These are phyloP conservation scores for Strobilomyces confusus DNA, from an alignment of 768 basidiomycete genomes.

Conservation along the genomic window DNA sequence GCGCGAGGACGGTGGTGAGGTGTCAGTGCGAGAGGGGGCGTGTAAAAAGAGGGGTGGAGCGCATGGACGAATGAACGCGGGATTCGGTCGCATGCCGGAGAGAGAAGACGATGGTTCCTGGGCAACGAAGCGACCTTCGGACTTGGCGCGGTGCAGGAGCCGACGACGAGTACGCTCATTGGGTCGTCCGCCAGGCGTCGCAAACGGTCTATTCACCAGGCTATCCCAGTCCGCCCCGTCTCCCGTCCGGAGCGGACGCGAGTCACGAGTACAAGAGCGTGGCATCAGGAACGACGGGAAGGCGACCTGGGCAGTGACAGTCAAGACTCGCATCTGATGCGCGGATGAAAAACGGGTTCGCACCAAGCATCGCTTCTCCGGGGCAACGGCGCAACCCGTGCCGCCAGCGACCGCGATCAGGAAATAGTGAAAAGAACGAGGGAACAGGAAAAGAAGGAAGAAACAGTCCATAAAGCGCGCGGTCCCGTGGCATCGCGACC, in stretches of 20 bases:
- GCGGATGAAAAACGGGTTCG: constrained; percentile 1
- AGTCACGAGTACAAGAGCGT: not conserved
- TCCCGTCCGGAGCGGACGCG: not conserved
- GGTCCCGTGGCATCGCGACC: constrained; percentile 3
- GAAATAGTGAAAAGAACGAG: not conserved
- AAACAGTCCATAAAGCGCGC: constrained; percentile 5
- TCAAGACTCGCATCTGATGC: constrained; percentile 6
- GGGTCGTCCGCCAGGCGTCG: not conserved
- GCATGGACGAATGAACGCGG: not conserved
- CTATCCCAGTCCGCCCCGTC: constrained; percentile 4
- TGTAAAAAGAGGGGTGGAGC: not conserved
- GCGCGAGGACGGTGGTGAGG: not conserved
- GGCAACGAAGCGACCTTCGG: not conserved
- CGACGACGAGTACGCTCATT: not conserved
- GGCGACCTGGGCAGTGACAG: constrained; percentile 1
- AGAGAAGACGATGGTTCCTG: not conserved
- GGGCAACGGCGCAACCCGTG: not conserved
- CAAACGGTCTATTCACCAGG: constrained; percentile 10
- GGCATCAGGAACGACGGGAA: not conserved
- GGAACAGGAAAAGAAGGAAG: not conserved
- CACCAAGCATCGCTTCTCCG: constrained; percentile 11
- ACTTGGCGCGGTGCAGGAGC: not conserved
- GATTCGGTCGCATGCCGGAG: not conserved
- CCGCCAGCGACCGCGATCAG: constrained; percentile 2
- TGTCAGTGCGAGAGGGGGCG: constrained; percentile 5